phyloP scores from a whole-genome alignment of 148 eudicot genomes.

The Tetragonia tetragonoides region DNA sequence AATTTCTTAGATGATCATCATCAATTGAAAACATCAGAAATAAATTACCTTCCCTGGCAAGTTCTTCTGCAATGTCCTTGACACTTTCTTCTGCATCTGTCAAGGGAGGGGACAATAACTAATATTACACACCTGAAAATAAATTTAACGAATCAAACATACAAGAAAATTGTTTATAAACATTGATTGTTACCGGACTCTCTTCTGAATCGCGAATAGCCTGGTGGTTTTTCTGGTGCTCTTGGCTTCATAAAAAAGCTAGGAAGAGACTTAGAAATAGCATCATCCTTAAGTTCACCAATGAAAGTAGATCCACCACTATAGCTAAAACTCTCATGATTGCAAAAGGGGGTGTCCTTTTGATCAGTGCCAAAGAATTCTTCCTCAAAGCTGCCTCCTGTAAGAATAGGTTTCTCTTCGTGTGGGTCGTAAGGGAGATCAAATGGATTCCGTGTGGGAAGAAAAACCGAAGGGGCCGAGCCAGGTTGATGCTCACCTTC shows the following conservation, averaged over 20 bases:
- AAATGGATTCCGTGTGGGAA: conserved; percentile 59
- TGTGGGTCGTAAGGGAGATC: conserved; percentile 82
- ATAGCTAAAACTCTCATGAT: conserved; percentile 49
- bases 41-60: conserved; percentile 27
- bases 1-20: neutral
- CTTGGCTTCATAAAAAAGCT: conserved; percentile 33
- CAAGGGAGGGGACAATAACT: neutral
- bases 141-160: neutral
- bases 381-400: conserved; percentile 60
- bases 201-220: conserved; percentile 30
- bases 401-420: conserved; percentile 74
- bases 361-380: conserved; percentile 42
- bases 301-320: conserved; percentile 34
- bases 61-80: conserved; percentile 22
- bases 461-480: conserved; percentile 65
- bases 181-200: conserved; percentile 40
- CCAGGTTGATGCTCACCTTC: conserved; percentile 43
- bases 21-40: neutral
- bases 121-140: neutral
- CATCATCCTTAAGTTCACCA: conserved; percentile 30
- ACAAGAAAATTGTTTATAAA: neutral
- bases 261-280: conserved; percentile 15
- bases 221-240: conserved; percentile 24
- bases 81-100: conserved; percentile 31
- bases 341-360: conserved; percentile 39